Evolutionary conservation across 371 early-diverging fungal genomes (phyloP).

Genomic region (Circinella minor): DNA sequence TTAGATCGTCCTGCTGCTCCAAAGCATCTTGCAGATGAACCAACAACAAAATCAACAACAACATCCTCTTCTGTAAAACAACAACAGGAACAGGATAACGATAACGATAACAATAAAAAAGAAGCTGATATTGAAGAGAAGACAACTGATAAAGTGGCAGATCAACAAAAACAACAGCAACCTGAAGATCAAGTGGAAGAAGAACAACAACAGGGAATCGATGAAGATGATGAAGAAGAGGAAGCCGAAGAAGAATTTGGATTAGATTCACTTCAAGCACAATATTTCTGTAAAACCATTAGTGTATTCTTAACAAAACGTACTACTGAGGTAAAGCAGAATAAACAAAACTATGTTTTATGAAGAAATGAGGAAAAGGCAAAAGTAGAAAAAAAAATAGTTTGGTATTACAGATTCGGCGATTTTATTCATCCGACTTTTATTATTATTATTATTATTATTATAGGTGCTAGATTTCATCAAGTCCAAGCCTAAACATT

Average conservation of each 20-base stretch:
- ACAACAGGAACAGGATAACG: not conserved
- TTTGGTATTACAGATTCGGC: not conserved
- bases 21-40: constrained; percentile 16
- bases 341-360: not conserved
- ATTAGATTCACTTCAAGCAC: constrained; percentile 79
- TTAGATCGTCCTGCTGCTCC: constrained; percentile 73
- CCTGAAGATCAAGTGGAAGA: not conserved
- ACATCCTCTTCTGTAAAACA: not conserved
- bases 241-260: constrained; percentile 10
- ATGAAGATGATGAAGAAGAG: not conserved
- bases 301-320: constrained; percentile 83
- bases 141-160: too few relatives aligned
- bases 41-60: not conserved
- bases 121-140: too few relatives aligned
- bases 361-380: too few relatives aligned
- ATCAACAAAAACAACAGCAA: constrained; percentile 9
- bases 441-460: not conserved
- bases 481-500: constrained; percentile 62
- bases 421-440: constrained; percentile 9
- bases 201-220: not conserved
- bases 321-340: constrained; percentile 65
- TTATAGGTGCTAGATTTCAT: constrained; percentile 71
- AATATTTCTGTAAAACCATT: constrained; percentile 89
- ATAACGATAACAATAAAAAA: not conserved
- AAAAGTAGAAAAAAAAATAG: too few relatives aligned